Evolutionary conservation across 2,329 filamentous ascomycete genomes (phyloP), one percentile per base, ranked within the genome.

Genomic region (Cladophialophora immunda): DNA sequence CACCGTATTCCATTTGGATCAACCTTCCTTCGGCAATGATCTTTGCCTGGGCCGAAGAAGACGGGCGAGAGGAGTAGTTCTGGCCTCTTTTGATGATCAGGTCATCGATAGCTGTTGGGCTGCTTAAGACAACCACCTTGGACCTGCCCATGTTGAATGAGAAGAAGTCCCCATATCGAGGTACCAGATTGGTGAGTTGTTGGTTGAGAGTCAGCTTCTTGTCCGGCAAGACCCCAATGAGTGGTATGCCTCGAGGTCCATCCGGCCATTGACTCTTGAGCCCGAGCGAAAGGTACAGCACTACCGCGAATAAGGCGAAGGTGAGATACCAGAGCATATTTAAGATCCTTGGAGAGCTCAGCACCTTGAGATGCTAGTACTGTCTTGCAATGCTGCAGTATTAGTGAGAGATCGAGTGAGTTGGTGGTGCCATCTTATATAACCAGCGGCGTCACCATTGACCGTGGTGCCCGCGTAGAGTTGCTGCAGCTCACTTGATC

Each of bases 161-260:
- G 58, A 59, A 68, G 52, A 68, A 64, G 32, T 68, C 65, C 19
- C 65, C 65, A 50, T 68, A 68, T 50, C 55, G 19, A 13, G 19
- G 60, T 25, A 53, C 47, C 36, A 58, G 56, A 13, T 50, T 54
- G 29, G 55, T 58, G 13, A 67, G 61, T 25, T 64, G 53, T 29
- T 59, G 55, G 50, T 67, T 38, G 17, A 65, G 57, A 17, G 38
- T 55, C 19, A 13, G 5, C 4, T 36, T 56, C 47, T 58, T 52
- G 17, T 53, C 41, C 27, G 55, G 54, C 32, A 61, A 41, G 29
- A 32, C 53, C n/a, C 65, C 65, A 27, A 67, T 27, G 22, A 67
- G 52, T 1, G 56, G 56, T 8, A 64, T 36, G 15, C 47, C 56
- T 22, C 55, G 41, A 53, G 62, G 62, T 2, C 62, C 62, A 25